Percentiles rank a stretch among this genome's conserved stretches.
phyloP scores from a whole-genome alignment of 768 basidiomycete genomes.

The Rubroboletus satanas region DNA sequence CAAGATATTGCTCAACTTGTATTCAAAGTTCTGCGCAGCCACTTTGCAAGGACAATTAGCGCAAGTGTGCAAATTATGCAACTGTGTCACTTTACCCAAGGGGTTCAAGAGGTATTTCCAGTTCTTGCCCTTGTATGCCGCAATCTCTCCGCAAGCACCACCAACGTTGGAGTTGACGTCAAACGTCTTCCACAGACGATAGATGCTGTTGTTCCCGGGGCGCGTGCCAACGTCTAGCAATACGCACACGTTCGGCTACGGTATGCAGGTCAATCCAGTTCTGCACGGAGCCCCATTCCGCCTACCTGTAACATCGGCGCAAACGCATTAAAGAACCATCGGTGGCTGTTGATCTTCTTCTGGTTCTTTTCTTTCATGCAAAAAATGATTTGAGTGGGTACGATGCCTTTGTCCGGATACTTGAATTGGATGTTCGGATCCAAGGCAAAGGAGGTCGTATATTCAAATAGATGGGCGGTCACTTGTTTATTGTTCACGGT shows the following conservation, averaged over 20 bases:
- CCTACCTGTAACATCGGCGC: conserved; percentile 74
- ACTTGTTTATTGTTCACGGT: conserved; percentile 71
- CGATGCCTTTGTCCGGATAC: conserved; percentile 89
- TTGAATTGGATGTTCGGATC: conserved; percentile 79
- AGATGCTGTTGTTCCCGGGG: conserved; percentile 83
- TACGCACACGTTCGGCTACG: conserved; percentile 85
- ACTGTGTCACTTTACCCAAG: conserved; percentile 48
- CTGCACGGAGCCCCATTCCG: not conserved
- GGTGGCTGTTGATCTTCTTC: conserved; percentile 95
- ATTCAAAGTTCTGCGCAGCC: conserved; percentile 95
- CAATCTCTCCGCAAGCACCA: conserved; percentile 97
- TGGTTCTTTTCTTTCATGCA: conserved; percentile 92
- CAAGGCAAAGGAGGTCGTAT: conserved; percentile 75
- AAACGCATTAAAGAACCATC: conserved; percentile 98
- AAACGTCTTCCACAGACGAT: conserved; percentile 94
- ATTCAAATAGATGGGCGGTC: conserved; percentile 78
- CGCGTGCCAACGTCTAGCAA: conserved; percentile 93
- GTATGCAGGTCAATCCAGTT: not conserved
- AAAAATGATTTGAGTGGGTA: conserved; percentile 92
- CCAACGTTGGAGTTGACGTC: conserved; percentile 89
- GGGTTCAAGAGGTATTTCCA: conserved; percentile 84
- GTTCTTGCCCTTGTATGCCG: conserved; percentile 85
- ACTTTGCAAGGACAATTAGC: conserved; percentile 39
- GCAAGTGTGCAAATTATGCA: not conserved
- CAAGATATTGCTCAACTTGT: conserved; percentile 86